Evolutionary conservation across 129 eudicot species (phyloP), one percentile per base, ranked within the genome.

Genomic region (Centaurea solstitialis): DNA sequence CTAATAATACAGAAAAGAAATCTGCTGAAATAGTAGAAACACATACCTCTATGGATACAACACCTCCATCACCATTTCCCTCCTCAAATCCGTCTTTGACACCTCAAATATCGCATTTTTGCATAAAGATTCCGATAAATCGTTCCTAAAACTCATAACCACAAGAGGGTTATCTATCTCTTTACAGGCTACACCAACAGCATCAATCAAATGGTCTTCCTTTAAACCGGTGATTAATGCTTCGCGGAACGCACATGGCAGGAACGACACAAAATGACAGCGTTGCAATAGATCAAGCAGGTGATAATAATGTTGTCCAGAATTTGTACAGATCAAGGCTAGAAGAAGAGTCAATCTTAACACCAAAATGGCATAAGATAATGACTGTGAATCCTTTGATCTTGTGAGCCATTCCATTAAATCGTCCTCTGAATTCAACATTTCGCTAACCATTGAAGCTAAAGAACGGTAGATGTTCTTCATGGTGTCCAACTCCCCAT

Each of bases 161-260:
- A 93, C 90, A 4, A 93, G 86, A 33, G 94, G 97, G 73, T 93
- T 86, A 28, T 76, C 88, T 38, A 89, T 80, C 70, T 62, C 37
- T 24, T 78, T 43, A 15, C 91, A 70, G 0, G 88, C 94, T 21
- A 24, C 40, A 7, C 85, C 91, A 59, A 93, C 28, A 12, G 78
- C 85, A 70, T 79, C 72, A 4, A 84, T 28, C 9, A 64, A 22
- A 73, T 9, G 0, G 21, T 47, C 37, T 43, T 45, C 77, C 9
- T 69, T 72, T 12, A 75, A 9, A 21, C 68, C 74, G 41, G 50
- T 41, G 24, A 28, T 17, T 22, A 89, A 73, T 45, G 80, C 85
- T 33, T 76, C 76, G 41, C 12, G 12, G 15, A 91, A 91, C 11
- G 10, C 77, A 73, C 21, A 18, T 3, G 94, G 98, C 74, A 91